A percentile compares a stretch with the other conserved stretches of the same genome.
Conservation (phyloP, 2,329 filamentous ascomycete genomes). For the Aspergillus phoenicis region DNA sequence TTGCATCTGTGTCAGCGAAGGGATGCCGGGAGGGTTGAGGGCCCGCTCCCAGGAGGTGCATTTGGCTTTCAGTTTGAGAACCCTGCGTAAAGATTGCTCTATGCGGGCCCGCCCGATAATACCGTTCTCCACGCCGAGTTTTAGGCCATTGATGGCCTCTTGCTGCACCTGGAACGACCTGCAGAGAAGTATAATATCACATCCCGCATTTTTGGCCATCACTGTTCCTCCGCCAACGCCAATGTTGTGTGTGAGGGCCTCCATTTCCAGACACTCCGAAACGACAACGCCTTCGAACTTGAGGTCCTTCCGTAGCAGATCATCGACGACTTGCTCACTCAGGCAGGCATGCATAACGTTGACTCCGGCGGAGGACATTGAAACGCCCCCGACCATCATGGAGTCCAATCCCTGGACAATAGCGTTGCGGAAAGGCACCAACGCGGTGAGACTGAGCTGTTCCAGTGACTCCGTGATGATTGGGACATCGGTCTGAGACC, state of each 20-base stretch:
- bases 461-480: conserved; percentile 95
- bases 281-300: conserved; percentile 91
- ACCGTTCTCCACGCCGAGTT: conserved; percentile 84
- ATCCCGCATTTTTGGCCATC: conserved; percentile 96
- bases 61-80: conserved; percentile 77
- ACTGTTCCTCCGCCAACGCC: conserved; percentile 96
- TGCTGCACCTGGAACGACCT: conserved; percentile 85
- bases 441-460: conserved; percentile 84
- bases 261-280: conserved; percentile 96
- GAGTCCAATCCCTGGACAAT: conserved; percentile 84
- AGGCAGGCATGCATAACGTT: conserved; percentile 95
- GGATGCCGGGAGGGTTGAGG: conserved; percentile 79
- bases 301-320: conserved; percentile 82
- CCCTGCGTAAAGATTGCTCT: conserved; percentile 74
- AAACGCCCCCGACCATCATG: conserved; percentile 95
- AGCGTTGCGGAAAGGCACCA: conserved; percentile 89
- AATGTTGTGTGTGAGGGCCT: conserved; percentile 90
- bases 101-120: conserved; percentile 83
- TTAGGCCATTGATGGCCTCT: conserved; percentile 87
- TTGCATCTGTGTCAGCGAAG: conserved; percentile 76
- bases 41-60: conserved; percentile 92
- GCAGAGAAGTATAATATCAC: conserved; percentile 86
- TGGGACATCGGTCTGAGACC: conserved; percentile 86
- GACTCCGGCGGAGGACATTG: conserved; percentile 86
- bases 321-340: conserved; percentile 89